Conservation (phyloP, 768 basidiomycete genomes). For the Tulasnella sp. region DNA sequence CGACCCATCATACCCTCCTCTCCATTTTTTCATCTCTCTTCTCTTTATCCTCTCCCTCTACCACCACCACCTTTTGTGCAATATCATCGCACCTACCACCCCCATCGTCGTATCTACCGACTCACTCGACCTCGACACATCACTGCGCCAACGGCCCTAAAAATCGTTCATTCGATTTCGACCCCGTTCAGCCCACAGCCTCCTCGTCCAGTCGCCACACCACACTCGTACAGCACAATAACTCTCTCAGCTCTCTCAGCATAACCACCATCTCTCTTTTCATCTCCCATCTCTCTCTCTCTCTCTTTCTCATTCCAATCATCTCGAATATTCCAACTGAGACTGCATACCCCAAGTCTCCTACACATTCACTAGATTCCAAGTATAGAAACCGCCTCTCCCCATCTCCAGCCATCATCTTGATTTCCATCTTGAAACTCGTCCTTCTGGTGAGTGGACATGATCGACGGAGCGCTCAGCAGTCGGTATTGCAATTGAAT, state of each 20-base stretch:
- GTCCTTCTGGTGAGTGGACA: neutral
- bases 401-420: neutral
- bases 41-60: neutral
- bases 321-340: neutral
- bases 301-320: constrained; percentile 5
- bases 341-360: neutral
- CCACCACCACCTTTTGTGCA: neutral
- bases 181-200: neutral
- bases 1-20: neutral
- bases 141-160: neutral
- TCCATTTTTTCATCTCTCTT: neutral
- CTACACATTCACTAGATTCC: constrained; percentile 7
- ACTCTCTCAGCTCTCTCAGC: neutral
- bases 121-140: neutral
- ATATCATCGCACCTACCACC: neutral
- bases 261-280: neutral
- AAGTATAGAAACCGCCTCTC: constrained; percentile 9
- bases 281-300: constrained; percentile 7
- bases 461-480: neutral
- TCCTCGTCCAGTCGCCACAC: neutral
- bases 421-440: constrained; percentile 5
- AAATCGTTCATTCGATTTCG: constrained; percentile 8
- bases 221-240: neutral
- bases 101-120: neutral
- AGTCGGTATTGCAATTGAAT: too few species aligned